Percentiles rank a stretch among this genome's conserved stretches.
Conservation (phyloP, 139 green algal species). For the Prasinococcaceae sp. region DNA sequence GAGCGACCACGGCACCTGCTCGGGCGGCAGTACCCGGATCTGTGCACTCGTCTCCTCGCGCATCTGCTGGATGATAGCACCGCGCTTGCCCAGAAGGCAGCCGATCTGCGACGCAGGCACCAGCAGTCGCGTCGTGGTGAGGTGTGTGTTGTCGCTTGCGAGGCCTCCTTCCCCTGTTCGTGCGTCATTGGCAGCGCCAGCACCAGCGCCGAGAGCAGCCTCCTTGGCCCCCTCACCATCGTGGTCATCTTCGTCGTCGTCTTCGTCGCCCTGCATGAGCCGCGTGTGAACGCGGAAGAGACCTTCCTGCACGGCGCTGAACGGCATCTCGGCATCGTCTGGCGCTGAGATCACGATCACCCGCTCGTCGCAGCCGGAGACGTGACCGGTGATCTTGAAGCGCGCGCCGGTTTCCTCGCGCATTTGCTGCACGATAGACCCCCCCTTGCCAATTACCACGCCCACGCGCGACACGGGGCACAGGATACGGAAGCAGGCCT, state of each 20-base stretch:
- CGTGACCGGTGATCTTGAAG: slow-evolving; percentile 20
- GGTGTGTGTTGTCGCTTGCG: too few species aligned
- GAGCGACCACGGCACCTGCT: too few species aligned
- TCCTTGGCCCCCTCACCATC: too few species aligned
- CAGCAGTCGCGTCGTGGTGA: slow-evolving; percentile 13
- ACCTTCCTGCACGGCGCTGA: slow-evolving; percentile 7
- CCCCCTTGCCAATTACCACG: slow-evolving; percentile 26
- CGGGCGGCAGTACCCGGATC: slow-evolving; percentile 9
- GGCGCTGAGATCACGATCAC: slow-evolving; percentile 4
- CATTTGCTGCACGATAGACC: slow-evolving; percentile 20
- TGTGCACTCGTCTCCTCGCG: slow-evolving; percentile 13
- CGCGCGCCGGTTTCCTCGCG: slow-evolving; percentile 26
- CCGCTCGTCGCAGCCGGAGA: slow-evolving; percentile 10
- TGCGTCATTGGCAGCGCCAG: too few species aligned
- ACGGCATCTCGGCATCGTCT: background rate
- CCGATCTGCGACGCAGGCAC: slow-evolving; percentile 9
- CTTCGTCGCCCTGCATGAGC: background rate
- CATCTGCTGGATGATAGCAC: slow-evolving; percentile 19
- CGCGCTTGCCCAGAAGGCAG: slow-evolving; percentile 14
- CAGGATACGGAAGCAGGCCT: slow-evolving; percentile 1
- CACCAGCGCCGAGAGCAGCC: too few species aligned
- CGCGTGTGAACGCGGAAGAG: slow-evolving; percentile 12
- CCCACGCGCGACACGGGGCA: slow-evolving; percentile 5
- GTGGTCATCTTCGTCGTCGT: too few species aligned
- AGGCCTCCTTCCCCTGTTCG: too few species aligned